Conservation (phyloP, 805 yeast genomes). For the Kazachstania psychrophila region DNA sequence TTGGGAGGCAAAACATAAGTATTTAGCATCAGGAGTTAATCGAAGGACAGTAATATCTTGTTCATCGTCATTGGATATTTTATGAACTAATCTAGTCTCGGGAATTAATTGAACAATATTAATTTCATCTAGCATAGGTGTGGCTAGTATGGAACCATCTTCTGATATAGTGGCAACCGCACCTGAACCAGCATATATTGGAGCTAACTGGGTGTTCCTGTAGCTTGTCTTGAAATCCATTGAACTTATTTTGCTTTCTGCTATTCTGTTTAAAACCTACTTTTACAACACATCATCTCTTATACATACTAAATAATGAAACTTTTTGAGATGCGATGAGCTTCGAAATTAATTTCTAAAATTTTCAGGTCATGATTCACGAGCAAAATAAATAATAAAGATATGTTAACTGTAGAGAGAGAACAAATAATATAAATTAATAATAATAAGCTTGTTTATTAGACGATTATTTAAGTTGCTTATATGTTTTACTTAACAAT, state of each 20-base stretch:
- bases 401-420: not conserved
- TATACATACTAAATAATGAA: no score
- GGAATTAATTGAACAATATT: slow-evolving; percentile 56
- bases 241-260: not conserved
- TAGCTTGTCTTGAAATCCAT: slow-evolving; percentile 31
- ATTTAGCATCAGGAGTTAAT: slow-evolving; percentile 65
- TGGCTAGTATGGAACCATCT: slow-evolving; percentile 59
- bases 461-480: no score
- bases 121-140: slow-evolving; percentile 72
- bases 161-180: slow-evolving; percentile 59
- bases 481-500: no score
- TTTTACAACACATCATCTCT: no score
- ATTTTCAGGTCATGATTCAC: slow-evolving; percentile 4
- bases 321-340: slow-evolving; percentile 10
- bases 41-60: slow-evolving; percentile 66
- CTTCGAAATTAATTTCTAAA: slow-evolving; percentile 1
- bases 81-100: slow-evolving; percentile 33
- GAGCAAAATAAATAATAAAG: not conserved
- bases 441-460: no score
- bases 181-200: slow-evolving; percentile 76
- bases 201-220: slow-evolving; percentile 44
- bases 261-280: no score
- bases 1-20: slow-evolving; percentile 67
- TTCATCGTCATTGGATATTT: slow-evolving; percentile 74
- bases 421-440: not conserved